Evolutionary conservation across 129 eudicot species (phyloP).

Genomic region (Flaveria sonorensis): DNA sequence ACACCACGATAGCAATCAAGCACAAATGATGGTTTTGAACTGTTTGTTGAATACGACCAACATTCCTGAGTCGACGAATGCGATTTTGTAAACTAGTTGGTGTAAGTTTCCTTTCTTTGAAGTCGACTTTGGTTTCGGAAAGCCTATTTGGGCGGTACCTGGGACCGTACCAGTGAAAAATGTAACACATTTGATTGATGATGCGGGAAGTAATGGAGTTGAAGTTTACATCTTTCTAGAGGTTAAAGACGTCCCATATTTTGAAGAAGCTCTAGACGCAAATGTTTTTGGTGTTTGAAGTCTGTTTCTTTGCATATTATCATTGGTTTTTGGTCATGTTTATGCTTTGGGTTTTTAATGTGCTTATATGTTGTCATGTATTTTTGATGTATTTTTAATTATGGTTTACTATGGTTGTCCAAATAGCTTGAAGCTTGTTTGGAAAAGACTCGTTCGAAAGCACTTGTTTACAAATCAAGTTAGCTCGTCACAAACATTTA

Average conservation of each 20-base stretch:
- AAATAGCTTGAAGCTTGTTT: too few species aligned
- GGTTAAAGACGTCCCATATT: neutral
- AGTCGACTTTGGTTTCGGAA: neutral
- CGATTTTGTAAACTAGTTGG: neutral
- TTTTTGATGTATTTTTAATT: too few species aligned
- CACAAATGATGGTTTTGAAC: neutral
- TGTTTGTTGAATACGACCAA: neutral
- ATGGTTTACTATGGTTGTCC: too few species aligned
- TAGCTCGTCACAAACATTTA: too few species aligned
- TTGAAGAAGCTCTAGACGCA: neutral
- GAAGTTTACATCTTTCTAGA: neutral
- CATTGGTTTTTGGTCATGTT: too few species aligned
- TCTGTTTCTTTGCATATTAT: too few species aligned
- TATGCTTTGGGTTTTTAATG: too few species aligned
- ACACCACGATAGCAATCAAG: neutral
- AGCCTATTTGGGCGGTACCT: neutral
- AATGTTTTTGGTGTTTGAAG: too few species aligned
- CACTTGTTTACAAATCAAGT: too few species aligned
- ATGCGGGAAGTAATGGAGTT: neutral
- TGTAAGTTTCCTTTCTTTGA: neutral
- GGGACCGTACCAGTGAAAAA: neutral
- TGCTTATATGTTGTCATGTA: too few species aligned
- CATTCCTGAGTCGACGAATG: neutral
- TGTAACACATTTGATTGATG: neutral
- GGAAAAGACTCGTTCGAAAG: too few species aligned